Conservation (phyloP, 2,329 filamentous ascomycete genomes). For the Penicillium expansum region DNA sequence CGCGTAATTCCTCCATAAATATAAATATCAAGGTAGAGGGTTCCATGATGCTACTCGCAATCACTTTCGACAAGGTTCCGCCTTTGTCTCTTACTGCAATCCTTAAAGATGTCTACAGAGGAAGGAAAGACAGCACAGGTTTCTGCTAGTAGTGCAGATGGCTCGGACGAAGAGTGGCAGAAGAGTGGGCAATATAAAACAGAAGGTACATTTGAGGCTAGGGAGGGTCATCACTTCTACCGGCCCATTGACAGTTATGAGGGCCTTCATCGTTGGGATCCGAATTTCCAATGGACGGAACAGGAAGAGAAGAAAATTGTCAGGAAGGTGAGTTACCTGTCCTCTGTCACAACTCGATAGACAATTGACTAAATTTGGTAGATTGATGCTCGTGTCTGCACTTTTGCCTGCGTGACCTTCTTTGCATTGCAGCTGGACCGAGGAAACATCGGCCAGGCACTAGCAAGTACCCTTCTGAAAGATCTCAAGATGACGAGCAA, state of each 20-base stretch:
- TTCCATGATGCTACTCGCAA: not conserved
- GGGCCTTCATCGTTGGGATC: slow-evolving; percentile 46
- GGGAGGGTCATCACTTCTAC: not conserved
- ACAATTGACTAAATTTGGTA: not conserved
- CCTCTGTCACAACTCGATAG: no score
- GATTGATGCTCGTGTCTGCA: slow-evolving; percentile 35
- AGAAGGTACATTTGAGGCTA: not conserved
- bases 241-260: slow-evolving; percentile 33
- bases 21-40: not conserved
- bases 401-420: slow-evolving; percentile 54
- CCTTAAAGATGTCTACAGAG: not conserved
- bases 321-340: slow-evolving; percentile 18
- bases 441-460: slow-evolving; percentile 57
- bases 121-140: not conserved
- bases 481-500: slow-evolving; percentile 45
- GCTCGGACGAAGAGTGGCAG: not conserved
- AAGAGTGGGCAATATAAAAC: not conserved
- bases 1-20: not conserved
- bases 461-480: slow-evolving; percentile 56
- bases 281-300: slow-evolving; percentile 37
- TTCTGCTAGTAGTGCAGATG: not conserved
- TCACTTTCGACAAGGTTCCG: not conserved
- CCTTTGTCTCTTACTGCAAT: not conserved
- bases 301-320: slow-evolving; percentile 38
- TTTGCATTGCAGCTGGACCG: slow-evolving; percentile 61